Evolutionary conservation across 352 stramenopile genomes (phyloP), one percentile per base, ranked within the genome.

Genomic region (Aphanomyces stellatus): DNA sequence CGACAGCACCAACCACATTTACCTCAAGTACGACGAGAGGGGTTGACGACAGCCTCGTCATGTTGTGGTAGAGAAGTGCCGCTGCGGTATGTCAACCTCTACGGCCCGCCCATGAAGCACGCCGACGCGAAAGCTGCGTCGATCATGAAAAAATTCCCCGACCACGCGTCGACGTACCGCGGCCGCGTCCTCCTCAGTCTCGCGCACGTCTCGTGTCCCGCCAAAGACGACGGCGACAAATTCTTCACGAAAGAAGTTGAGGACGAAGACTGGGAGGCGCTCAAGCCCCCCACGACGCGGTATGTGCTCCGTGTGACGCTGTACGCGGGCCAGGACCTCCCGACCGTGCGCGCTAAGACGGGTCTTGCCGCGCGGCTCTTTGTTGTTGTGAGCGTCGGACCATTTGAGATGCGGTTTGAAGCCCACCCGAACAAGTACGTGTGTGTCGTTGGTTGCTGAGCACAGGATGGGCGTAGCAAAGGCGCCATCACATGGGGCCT

Each of bases 31-130:
- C 0, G 37, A 43, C 37, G 17, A n/a, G n/a, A n/a, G n/a, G n/a
- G n/a, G n/a, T n/a, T n/a, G n/a, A n/a, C n/a, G n/a, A n/a, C n/a
- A n/a, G n/a, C n/a, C n/a, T n/a, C n/a, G n/a, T n/a, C 37, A 17
- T 17, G 37, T 43, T 43, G 46, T 15, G 49, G 4, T 34, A 57
- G 49, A 7, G 37, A 65, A 6, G 73, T 82, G 0, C 69, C 79
- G 27, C 66, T 80, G 24, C 75, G 81, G 3, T 96, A 88, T 86
- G 87, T 85, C 43, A 91, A 91, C 65, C 57, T 96, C 3, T 96
- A 96, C 57, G 89, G 89, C 6, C 85, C 88, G n/a, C 89, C 84
- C 1, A 67, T 89, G 6, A 74, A 62, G 0, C 71, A 78, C 2
- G 69, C 75, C 22, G 88, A 90, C 62, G 74, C 75, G 28, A 88